Evolutionary conservation across 2,329 filamentous ascomycete genomes (phyloP).

Genomic region (Penicillium sp.): DNA sequence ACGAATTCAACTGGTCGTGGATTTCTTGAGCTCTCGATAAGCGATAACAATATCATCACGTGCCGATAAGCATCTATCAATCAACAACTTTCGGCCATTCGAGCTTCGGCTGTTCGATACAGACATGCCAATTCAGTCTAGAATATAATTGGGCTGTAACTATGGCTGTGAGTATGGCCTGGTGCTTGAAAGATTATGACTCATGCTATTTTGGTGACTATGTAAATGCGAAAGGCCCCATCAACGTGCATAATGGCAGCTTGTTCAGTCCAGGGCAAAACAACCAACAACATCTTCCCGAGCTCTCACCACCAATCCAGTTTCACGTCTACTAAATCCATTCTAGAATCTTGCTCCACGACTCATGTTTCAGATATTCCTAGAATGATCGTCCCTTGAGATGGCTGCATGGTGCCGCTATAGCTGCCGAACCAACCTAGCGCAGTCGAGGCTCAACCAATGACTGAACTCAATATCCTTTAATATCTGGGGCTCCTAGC

Average conservation of each 20-base stretch:
- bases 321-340: constrained; percentile 3
- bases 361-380: background rate
- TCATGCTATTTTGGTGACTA: no score
- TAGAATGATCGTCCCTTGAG: constrained; percentile 11
- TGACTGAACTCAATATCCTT: background rate
- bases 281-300: constrained; percentile 11
- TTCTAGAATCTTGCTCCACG: constrained; percentile 11
- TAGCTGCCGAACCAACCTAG: constrained; percentile 18
- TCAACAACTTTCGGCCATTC: background rate
- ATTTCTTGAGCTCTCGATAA: constrained; percentile 22
- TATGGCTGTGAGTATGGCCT: background rate
- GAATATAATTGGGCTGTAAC: background rate
- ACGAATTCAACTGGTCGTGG: constrained; percentile 5
- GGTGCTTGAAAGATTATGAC: background rate
- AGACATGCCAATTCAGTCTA: background rate
- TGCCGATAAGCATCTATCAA: constrained; percentile 9
- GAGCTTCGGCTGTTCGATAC: background rate
- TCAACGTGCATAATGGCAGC: background rate
- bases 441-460: constrained; percentile 14
- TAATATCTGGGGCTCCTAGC: constrained; percentile 6
- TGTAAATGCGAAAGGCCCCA: background rate
- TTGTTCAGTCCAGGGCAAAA: background rate
- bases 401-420: constrained; percentile 22
- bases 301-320: background rate
- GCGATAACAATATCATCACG: constrained; percentile 21